Evolutionary conservation across 2,329 filamentous ascomycete species (phyloP).

Genomic region (Aureobasidium pullulans): DNA sequence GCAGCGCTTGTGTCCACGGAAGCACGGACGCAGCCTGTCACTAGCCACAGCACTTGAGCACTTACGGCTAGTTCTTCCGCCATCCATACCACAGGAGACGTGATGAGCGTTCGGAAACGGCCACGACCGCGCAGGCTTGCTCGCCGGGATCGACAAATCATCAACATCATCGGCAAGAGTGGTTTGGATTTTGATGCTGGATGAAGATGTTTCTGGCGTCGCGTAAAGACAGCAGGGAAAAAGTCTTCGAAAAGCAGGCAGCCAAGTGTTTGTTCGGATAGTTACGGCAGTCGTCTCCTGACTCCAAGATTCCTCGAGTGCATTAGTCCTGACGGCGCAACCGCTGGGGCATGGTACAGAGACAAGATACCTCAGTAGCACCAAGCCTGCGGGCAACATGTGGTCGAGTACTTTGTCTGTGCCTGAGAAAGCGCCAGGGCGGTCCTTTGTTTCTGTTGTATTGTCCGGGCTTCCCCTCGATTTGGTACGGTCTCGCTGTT

Average conservation of each 20-base stretch:
- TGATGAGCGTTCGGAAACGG: conserved; percentile 10
- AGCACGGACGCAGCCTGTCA: neutral
- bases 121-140: conserved; percentile 3
- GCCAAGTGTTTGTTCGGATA: neutral
- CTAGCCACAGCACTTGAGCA: conserved; percentile 11
- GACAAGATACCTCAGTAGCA: conserved; percentile 9
- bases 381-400: conserved; percentile 6
- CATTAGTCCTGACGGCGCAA: conserved; percentile 8
- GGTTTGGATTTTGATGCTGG: conserved; percentile 2
- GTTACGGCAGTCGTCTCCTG: conserved; percentile 7
- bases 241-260: neutral
- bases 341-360: conserved; percentile 10
- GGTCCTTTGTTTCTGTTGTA: conserved; percentile 11
- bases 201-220: neutral
- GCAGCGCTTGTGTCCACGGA: neutral
- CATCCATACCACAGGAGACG: conserved; percentile 1
- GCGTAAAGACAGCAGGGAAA: neutral
- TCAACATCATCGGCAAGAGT: neutral
- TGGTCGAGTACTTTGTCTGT: conserved; percentile 7
- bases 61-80: conserved; percentile 1
- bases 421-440: conserved; percentile 9
- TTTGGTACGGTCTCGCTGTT: conserved; percentile 10
- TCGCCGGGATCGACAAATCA: conserved; percentile 4
- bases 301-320: conserved; percentile 2
- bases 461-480: conserved; percentile 11